Evolutionary conservation across 2,329 filamentous ascomycete genomes (phyloP).

Genomic region (Monosporascus sp.): DNA sequence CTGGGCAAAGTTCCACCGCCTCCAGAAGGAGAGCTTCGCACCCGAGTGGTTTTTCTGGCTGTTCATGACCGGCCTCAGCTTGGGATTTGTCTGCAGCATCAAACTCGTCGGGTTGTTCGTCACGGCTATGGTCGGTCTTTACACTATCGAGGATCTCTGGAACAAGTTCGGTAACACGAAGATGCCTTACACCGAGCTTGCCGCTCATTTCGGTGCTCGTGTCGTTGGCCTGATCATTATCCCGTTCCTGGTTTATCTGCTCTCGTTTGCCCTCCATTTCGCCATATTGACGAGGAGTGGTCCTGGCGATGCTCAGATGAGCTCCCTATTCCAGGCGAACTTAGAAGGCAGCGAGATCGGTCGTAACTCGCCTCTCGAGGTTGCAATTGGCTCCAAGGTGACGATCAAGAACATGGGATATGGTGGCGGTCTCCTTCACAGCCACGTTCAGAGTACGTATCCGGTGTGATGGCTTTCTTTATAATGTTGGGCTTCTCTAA

Average conservation of each 20-base stretch:
- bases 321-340: slow-evolving; percentile 97
- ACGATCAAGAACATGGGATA: slow-evolving; percentile 99
- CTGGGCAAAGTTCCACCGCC: slow-evolving; percentile 93
- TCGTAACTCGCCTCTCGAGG: slow-evolving; percentile 87
- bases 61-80: slow-evolving; percentile 86
- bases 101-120: slow-evolving; percentile 97
- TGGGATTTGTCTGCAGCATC: slow-evolving; percentile 96
- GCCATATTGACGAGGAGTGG: slow-evolving; percentile 88
- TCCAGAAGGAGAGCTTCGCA: slow-evolving; percentile 81
- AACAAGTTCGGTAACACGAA: slow-evolving; percentile 92
- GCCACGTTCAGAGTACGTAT: slow-evolving; percentile 73
- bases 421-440: slow-evolving; percentile 91
- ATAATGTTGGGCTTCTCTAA: slow-evolving; percentile 9
- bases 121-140: slow-evolving; percentile 88
- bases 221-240: slow-evolving; percentile 84
- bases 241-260: slow-evolving; percentile 86
- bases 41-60: slow-evolving; percentile 94
- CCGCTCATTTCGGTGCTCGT: slow-evolving; percentile 72
- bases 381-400: slow-evolving; percentile 81
- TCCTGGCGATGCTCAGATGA: slow-evolving; percentile 99
- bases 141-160: slow-evolving; percentile 96
- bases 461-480: neutral
- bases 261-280: slow-evolving; percentile 94
- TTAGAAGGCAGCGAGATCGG: slow-evolving; percentile 89
- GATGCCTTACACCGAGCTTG: slow-evolving; percentile 66